Conservation (phyloP, 2,329 filamentous ascomycete species). For the Fusarium lateritium region DNA sequence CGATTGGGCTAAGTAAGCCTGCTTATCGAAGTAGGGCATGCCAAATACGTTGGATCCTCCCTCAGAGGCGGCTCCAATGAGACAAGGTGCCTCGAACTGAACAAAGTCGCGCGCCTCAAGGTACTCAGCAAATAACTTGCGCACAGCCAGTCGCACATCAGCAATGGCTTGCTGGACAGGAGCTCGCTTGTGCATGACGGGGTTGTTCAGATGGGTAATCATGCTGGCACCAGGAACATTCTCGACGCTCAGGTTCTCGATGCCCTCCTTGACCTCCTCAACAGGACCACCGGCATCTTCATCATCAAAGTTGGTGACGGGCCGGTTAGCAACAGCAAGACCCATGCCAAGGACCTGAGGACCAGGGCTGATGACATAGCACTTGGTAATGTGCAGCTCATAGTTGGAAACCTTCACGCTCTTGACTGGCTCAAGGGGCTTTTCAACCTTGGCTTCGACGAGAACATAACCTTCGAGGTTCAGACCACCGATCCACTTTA, state of each 20-base stretch:
- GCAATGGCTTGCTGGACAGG: slow-evolving; percentile 90
- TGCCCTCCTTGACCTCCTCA: slow-evolving; percentile 62
- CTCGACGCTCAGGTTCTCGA: slow-evolving; percentile 59
- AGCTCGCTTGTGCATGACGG: slow-evolving; percentile 91
- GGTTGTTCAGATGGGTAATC: slow-evolving; percentile 90
- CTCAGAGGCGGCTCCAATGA: slow-evolving; percentile 92
- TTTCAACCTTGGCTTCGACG: slow-evolving; percentile 85
- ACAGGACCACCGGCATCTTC: slow-evolving; percentile 62
- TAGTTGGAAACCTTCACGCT: slow-evolving; percentile 84
- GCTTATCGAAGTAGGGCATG: slow-evolving; percentile 88
- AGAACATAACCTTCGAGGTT: slow-evolving; percentile 86
- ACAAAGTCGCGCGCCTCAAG: slow-evolving; percentile 64
- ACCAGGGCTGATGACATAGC: slow-evolving; percentile 80
- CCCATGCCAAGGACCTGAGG: slow-evolving; percentile 71
- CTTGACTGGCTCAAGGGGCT: slow-evolving; percentile 89
- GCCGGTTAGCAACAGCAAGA: slow-evolving; percentile 68
- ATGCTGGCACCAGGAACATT: slow-evolving; percentile 81
- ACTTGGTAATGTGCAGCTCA: slow-evolving; percentile 90
- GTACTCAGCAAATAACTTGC: slow-evolving; percentile 83
- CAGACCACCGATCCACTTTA: slow-evolving; percentile 87
- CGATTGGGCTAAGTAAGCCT: slow-evolving; percentile 84
- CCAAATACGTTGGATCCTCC: slow-evolving; percentile 94
- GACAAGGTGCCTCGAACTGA: slow-evolving; percentile 87
- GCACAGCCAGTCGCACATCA: slow-evolving; percentile 68
- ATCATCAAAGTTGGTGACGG: slow-evolving; percentile 72